Base-by-base conservation (phyloP, 1,284 basidiomycete species). In the Cutaneotrichosporon sp. region DNA sequence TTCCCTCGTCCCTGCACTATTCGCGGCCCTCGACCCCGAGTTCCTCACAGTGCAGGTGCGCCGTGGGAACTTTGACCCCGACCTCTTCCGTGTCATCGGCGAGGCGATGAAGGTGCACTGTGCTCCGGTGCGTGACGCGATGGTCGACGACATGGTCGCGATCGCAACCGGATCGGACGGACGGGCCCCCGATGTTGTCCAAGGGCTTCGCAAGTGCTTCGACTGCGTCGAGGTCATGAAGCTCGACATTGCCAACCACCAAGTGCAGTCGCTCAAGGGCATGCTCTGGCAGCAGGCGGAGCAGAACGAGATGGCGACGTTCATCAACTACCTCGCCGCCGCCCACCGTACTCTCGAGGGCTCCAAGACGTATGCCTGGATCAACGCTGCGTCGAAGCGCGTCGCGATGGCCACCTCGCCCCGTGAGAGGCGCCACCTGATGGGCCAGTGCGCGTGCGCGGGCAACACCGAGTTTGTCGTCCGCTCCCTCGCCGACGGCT, bases 141-240 rank as follows among this genome's bases (percentile, higher is more conserved):
- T 87, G 58, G 88, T 97, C 47, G 90, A 94, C 73, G 84, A 84
- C 55, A 92, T 97, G 90, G 87, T 95, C 27, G 82, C 82, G 58
- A 83, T 85, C 16, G 89, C 89, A 8, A 59, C 67, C 9, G 68
- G 71, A 16, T 27, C 83, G 80, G 34, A 63, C 56, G 81, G 82
- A 29, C 29, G 54, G 9, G 47, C 6, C 16, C 63, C 63, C 38
- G 86, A 89, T 69, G 87, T 91, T 27, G 87, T 92, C 58, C 83
- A 82, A 60, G 91, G 90, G 13, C 84, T 95, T 63, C 84, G 89
- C 62, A 85, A 89, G 83, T 93, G 91, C 80, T 88, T 97, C 76
- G 92, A 95, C 78, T 88, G 95, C 63, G 83, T 95, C 57, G 93
- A 97, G 81, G 84, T 94, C 68, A 95, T 97, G 93, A 95, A 95